phyloP scores from a whole-genome alignment of 768 basidiomycete species.

The Boletus reticuloceps region DNA sequence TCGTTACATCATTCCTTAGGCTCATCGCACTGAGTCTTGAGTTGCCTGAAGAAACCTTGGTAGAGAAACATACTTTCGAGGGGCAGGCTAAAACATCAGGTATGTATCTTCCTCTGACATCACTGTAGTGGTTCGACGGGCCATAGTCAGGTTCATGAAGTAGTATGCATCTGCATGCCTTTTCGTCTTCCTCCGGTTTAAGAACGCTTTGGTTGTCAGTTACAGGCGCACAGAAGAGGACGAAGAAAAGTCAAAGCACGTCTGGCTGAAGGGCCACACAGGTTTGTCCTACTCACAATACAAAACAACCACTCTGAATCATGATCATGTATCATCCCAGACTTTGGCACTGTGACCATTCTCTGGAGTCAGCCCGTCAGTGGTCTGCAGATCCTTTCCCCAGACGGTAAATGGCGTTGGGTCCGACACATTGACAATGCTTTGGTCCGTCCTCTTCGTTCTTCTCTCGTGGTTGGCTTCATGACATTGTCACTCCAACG shows the following conservation, averaged over 20 bases:
- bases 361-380: conserved; percentile 60
- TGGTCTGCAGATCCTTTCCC: conserved; percentile 53
- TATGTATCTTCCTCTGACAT: conserved; percentile 13
- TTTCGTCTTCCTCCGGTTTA: neutral
- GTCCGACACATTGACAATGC: conserved; percentile 58
- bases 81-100: conserved; percentile 39
- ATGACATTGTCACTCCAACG: neutral
- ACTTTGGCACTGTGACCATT: conserved; percentile 54
- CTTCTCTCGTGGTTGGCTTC: neutral
- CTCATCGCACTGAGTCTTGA: conserved; percentile 50
- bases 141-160: conserved; percentile 59
- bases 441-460: conserved; percentile 33
- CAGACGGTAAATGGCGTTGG: conserved; percentile 55
- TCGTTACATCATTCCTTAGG: conserved; percentile 23
- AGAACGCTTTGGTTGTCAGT: conserved; percentile 24
- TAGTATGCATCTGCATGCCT: conserved; percentile 39
- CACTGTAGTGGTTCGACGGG: neutral
- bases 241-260: conserved; percentile 47
- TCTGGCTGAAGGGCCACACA: conserved; percentile 60
- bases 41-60: conserved; percentile 50
- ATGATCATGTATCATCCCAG: conserved; percentile 47
- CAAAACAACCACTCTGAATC: neutral
- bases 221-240: conserved; percentile 50
- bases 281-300: conserved; percentile 30
- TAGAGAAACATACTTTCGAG: conserved; percentile 46